Percentiles rank a stretch among this genome's conserved stretches.
Evolutionary conservation across 2,329 filamentous ascomycete genomes (phyloP).

Genomic region (Neodidymelliopsis sp.): DNA sequence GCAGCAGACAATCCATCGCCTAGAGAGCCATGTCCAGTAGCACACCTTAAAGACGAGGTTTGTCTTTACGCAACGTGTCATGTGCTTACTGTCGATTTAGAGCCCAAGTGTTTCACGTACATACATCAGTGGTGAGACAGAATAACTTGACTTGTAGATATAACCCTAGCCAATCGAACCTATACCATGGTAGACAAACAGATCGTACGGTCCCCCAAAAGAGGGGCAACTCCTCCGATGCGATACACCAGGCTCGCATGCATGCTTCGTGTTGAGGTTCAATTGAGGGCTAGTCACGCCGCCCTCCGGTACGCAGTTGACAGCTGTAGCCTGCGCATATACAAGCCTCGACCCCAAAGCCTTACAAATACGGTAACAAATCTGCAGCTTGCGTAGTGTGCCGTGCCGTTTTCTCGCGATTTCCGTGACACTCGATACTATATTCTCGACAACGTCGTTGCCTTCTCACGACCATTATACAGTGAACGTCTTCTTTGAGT

Average conservation of each 20-base stretch:
- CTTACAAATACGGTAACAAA: not conserved
- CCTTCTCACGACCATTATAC: no score
- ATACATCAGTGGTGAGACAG: no score
- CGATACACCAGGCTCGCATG: constrained; percentile 1
- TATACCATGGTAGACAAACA: no score
- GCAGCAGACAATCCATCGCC: not conserved
- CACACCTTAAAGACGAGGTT: no score
- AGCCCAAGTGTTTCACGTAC: no score
- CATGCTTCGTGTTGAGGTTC: not conserved
- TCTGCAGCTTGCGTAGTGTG: not conserved
- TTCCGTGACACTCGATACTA: no score
- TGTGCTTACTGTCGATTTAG: no score
- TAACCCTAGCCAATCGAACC: no score
- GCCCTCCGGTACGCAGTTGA: not conserved
- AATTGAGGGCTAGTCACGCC: not conserved
- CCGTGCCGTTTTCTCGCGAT: not conserved
- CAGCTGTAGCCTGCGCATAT: constrained; percentile 3
- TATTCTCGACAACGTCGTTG: not conserved
- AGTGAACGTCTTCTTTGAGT: constrained; percentile 1
- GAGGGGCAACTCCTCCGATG: constrained; percentile 4
- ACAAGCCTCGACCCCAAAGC: not conserved
- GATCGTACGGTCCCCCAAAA: no score
- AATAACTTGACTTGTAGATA: no score
- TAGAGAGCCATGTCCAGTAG: not conserved
- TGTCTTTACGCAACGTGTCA: no score